Evolutionary conservation across 139 green algal species (phyloP).

Genomic region (Auxenochlorella protothecoides): DNA sequence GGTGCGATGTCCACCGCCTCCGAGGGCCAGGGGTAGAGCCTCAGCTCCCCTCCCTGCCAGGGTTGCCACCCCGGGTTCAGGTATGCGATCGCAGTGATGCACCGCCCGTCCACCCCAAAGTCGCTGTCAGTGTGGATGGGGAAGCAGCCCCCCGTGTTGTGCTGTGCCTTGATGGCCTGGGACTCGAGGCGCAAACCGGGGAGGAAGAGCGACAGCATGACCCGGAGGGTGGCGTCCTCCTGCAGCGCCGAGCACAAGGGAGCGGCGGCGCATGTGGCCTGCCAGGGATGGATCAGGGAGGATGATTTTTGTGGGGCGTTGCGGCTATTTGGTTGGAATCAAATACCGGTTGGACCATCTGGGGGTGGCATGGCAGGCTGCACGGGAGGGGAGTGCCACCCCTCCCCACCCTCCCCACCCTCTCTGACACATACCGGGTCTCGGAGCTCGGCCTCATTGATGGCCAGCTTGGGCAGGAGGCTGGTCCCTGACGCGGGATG

Average conservation of each 20-base stretch:
- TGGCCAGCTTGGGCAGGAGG: constrained; percentile 46
- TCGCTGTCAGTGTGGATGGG: constrained; percentile 69
- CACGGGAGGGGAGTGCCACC: background rate
- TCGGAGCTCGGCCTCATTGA: constrained; percentile 37
- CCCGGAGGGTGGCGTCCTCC: constrained; percentile 40
- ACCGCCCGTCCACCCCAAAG: constrained; percentile 41
- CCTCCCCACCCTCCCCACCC: constrained; percentile 2
- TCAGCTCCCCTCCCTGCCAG: constrained; percentile 44
- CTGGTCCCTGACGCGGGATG: constrained; percentile 4
- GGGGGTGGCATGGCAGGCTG: background rate
- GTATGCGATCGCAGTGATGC: constrained; percentile 63
- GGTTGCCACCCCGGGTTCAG: constrained; percentile 48
- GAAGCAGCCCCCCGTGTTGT: constrained; percentile 64
- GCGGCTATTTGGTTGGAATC: background rate
- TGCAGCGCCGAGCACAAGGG: constrained; percentile 40
- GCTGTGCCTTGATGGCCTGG: constrained; percentile 71
- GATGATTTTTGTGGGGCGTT: too few species aligned
- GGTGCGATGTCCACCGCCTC: constrained; percentile 44
- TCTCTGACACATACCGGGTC: constrained; percentile 3
- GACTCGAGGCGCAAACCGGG: constrained; percentile 42
- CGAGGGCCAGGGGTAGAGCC: constrained; percentile 58
- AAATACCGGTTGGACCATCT: background rate
- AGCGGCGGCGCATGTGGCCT: background rate
- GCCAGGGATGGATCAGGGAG: background rate
- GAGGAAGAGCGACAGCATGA: constrained; percentile 49